phyloP scores from a whole-genome alignment of 805 yeast genomes.

The Lipomyces starkeyi region DNA sequence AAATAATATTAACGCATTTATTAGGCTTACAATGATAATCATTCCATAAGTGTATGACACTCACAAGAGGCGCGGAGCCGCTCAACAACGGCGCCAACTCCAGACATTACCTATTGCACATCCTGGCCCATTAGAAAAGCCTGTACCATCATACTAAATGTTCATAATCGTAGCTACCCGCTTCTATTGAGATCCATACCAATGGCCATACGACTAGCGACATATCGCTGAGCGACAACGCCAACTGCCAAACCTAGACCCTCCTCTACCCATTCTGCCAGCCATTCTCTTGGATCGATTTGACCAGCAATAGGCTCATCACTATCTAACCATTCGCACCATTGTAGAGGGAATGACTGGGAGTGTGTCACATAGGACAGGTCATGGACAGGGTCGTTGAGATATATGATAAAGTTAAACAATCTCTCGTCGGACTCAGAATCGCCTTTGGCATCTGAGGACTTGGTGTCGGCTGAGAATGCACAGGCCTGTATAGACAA shows the following conservation, averaged over 20 bases:
- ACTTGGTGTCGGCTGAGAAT: slow-evolving; percentile 39
- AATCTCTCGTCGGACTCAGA: slow-evolving; percentile 47
- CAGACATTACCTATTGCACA: not conserved
- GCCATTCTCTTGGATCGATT: slow-evolving; percentile 73
- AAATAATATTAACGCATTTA: not conserved
- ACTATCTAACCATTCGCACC: slow-evolving; percentile 91
- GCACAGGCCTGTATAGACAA: slow-evolving; percentile 71
- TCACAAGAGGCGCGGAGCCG: not conserved
- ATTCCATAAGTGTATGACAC: not conserved
- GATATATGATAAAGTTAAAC: slow-evolving; percentile 75
- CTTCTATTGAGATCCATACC: slow-evolving; percentile 35
- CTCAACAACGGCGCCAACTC: not conserved
- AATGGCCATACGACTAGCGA: slow-evolving; percentile 84
- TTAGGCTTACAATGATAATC: not conserved
- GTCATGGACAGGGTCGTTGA: slow-evolving; percentile 79
- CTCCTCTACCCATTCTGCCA: slow-evolving; percentile 75
- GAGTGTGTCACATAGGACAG: slow-evolving; percentile 77
- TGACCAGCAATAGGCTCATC: slow-evolving; percentile 35
- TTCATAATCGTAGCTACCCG: not conserved
- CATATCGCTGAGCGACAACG: slow-evolving; percentile 86
- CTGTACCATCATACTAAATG: not conserved
- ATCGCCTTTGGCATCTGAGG: slow-evolving; percentile 43
- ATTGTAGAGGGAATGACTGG: slow-evolving; percentile 85
- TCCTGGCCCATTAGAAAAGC: not conserved
- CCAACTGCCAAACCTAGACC: slow-evolving; percentile 84